phyloP scores from a whole-genome alignment of 768 basidiomycete genomes.

The Sporobolomyces roseus region DNA sequence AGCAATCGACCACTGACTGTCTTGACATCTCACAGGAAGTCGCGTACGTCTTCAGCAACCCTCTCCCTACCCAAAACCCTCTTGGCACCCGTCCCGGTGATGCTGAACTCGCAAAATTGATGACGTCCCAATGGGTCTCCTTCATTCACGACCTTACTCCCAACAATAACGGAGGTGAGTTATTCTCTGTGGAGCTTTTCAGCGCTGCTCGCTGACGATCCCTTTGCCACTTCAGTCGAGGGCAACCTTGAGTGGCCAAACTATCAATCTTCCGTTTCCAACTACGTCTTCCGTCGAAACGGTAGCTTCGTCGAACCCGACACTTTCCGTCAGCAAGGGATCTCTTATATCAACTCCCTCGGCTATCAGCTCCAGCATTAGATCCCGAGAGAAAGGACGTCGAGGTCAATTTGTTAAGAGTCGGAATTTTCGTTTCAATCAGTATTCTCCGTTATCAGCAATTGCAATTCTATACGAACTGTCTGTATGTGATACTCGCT shows the following conservation, averaged over 20 bases:
- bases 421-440: too few relatives aligned
- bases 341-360: conserved; percentile 6
- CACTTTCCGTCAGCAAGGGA: conserved; percentile 15
- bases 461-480: too few relatives aligned
- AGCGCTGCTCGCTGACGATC: not conserved
- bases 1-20: not conserved
- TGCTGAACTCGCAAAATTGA: conserved; percentile 28
- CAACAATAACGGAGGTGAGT: conserved; percentile 29
- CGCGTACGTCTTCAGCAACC: conserved; percentile 25
- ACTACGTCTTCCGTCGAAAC: conserved; percentile 26
- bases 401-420: too few relatives aligned
- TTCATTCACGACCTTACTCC: conserved; percentile 35
- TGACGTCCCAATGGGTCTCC: conserved; percentile 28
- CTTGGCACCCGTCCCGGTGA: conserved; percentile 33
- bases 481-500: too few relatives aligned
- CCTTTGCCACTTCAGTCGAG: conserved; percentile 4
- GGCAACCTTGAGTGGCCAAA: conserved; percentile 30
- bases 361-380: not conserved
- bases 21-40: conserved; percentile 14
- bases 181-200: too few relatives aligned
- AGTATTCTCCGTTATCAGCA: too few relatives aligned
- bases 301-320: conserved; percentile 16
- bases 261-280: conserved; percentile 10
- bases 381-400: too few relatives aligned
- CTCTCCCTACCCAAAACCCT: conserved; percentile 25